These are phyloP conservation scores for Penicillium subrubescens DNA, from an alignment of 495 filamentous ascomycete genomes.

Conservation along the genomic window DNA sequence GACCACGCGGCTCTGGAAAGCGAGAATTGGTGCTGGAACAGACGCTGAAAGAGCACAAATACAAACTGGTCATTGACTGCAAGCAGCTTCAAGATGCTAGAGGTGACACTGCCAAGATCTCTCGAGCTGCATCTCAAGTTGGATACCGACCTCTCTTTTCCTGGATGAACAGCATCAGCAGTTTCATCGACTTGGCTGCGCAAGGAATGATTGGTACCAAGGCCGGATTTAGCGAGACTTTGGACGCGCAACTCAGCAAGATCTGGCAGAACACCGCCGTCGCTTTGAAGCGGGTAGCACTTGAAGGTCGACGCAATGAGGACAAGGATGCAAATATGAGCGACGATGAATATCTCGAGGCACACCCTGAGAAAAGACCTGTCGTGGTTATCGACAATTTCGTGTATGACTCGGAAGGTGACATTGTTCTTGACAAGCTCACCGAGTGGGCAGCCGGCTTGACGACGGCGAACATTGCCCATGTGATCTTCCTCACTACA, in stretches of 20 bases:
- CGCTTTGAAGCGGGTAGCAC: conserved; percentile 75
- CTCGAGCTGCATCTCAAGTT: conserved; percentile 77
- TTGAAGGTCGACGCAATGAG: conserved; percentile 66
- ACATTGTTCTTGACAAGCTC: conserved; percentile 84
- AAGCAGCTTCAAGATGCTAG: conserved; percentile 90
- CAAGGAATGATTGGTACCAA: conserved; percentile 94
- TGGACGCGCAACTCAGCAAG: conserved; percentile 89
- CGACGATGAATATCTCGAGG: conserved; percentile 89
- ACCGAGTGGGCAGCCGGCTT: conserved; percentile 88
- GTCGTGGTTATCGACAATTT: conserved; percentile 96
- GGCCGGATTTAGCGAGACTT: conserved; percentile 90
- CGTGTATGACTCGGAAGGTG: conserved; percentile 69
- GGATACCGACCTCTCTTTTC: conserved; percentile 94
- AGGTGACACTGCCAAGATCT: conserved; percentile 86
- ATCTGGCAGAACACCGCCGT: conserved; percentile 85
- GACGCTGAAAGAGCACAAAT: conserved; percentile 71
- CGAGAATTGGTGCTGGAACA: conserved; percentile 84
- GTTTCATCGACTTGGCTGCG: conserved; percentile 85
- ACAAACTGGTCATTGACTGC: conserved; percentile 90
- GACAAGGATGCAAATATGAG: conserved; percentile 72
- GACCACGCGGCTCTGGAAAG: conserved; percentile 89
- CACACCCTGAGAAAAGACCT: conserved; percentile 80
- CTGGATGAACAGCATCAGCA: conserved; percentile 94
- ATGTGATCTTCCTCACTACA: conserved; percentile 95
- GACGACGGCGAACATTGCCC: conserved; percentile 87